Percentiles rank a stretch among this genome's conserved stretches.
phyloP scores from a whole-genome alignment of 1,139 yeast species.

The Saccharomyces pastorianus region DNA sequence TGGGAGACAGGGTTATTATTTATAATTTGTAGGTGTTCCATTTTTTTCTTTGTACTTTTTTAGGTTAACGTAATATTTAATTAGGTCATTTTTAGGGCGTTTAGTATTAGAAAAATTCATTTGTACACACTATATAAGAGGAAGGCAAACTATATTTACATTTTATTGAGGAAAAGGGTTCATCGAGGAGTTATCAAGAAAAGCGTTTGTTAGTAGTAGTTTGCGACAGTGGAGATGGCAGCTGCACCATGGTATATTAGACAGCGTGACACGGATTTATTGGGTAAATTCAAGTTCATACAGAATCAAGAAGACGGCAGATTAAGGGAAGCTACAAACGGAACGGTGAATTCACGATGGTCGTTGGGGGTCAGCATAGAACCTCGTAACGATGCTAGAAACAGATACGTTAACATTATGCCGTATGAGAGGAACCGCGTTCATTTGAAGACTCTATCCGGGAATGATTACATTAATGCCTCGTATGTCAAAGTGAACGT shows the following conservation, averaged over 20 bases:
- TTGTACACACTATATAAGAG: not conserved
- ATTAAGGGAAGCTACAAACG: conserved; percentile 31
- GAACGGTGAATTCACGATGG: conserved; percentile 27
- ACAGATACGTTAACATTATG: conserved; percentile 48
- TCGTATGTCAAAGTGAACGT: conserved; percentile 31
- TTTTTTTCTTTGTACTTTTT: not conserved
- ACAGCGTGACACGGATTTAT: conserved; percentile 21
- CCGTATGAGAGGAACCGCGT: conserved; percentile 57
- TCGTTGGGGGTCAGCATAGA: conserved; percentile 28
- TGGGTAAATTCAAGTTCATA: conserved; percentile 26
- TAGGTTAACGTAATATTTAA: not conserved
- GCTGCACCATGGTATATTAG: conserved; percentile 25
- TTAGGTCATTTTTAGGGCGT: not conserved
- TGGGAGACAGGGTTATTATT: not conserved
- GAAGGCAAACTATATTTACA: not conserved
- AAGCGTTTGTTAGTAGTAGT: not conserved
- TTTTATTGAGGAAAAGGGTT: not conserved
- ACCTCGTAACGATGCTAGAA: conserved; percentile 33
- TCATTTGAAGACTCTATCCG: conserved; percentile 31
- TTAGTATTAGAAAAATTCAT: not conserved
- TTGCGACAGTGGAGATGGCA: not conserved
- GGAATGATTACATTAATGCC: conserved; percentile 43
- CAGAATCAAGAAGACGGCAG: conserved; percentile 32
- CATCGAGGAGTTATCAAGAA: not conserved
- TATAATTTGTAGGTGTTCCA: not conserved